Base-by-base conservation (phyloP, 495 filamentous ascomycete species). In the Penicillium ucsense region DNA sequence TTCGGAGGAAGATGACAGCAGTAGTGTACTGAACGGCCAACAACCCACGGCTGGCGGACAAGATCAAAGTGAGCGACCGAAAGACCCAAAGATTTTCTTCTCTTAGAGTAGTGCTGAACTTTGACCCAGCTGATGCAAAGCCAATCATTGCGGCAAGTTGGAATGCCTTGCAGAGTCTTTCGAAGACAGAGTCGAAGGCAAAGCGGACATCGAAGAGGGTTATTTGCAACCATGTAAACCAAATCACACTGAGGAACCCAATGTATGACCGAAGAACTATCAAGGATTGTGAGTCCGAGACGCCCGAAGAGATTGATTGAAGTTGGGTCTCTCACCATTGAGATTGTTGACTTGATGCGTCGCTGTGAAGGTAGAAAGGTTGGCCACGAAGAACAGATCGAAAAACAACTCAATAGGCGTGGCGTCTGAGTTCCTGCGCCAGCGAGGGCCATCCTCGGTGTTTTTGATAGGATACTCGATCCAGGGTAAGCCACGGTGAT, bases 221-320 rank as follows among this genome's bases (percentile, higher is more conserved):
- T 30, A 81, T 78, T 61, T 84, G 79, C 31, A 82, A 67, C 84
- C 84, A 88, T 34, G 82, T 84, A 45, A 81, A 79, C 83, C 84
- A 88, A 8, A 88, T 72, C 38, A 86, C 70, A 34, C 71, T 70
- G 45, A 85, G 80, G 55, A 85, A 84, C 36, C 78, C 80, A 41
- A 83, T 69, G 49, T 82, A 85, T 30, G 73, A 66, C 67, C 73
- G 38, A 43, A 30, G 2, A 9, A 4, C 39, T 1, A 43, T 49
- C 55, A 45, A 12, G 20, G 20, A 20, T 20, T 20, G 20, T 20
- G 1, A 20, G 20, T 20, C 20, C 20, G 20, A 2, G 20, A 20
- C 20, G 20, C 20, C 20, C 20, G 20, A 20, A 20, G 20, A 20
- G 20, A 20, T 20, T 20, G n/a, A 28, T 9, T 27, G 29, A 29